Conservation (phyloP, 495 filamentous ascomycete species). For the Zalerion maritima region DNA sequence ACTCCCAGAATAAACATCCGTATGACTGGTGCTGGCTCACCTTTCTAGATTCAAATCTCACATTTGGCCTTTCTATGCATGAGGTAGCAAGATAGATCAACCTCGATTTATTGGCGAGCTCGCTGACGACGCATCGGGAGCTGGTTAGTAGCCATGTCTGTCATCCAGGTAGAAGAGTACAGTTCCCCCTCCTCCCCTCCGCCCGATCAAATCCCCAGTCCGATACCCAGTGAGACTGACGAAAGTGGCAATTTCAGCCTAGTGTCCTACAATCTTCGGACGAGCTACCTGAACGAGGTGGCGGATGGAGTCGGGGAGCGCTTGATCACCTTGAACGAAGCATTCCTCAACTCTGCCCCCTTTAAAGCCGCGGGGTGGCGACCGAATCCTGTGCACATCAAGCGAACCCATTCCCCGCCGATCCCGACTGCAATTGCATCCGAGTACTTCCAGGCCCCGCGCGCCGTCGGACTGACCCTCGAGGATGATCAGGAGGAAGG, state of each 20-base stretch:
- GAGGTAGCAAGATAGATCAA: no score
- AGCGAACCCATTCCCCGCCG: constrained; percentile 87
- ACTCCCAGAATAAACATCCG: no score
- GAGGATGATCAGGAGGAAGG: constrained; percentile 74
- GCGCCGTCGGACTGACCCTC: constrained; percentile 34
- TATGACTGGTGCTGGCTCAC: no score
- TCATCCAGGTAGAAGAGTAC: constrained; percentile 95
- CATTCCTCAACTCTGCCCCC: constrained; percentile 81
- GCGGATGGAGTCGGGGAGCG: constrained; percentile 94
- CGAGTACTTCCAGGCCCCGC: constrained; percentile 78
- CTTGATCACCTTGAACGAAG: constrained; percentile 81
- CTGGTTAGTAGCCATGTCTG: constrained; percentile 69
- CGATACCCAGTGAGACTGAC: constrained; percentile 10
- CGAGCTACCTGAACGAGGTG: constrained; percentile 75
- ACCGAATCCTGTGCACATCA: constrained; percentile 57
- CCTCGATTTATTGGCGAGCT: no score
- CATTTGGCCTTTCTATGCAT: no score
- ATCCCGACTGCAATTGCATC: constrained; percentile 82
- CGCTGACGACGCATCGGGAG: no score
- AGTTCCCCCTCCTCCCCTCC: constrained; percentile 17
- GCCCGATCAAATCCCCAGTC: background rate
- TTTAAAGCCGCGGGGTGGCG: constrained; percentile 94
- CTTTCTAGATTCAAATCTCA: no score
- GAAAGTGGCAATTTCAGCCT: constrained; percentile 38
- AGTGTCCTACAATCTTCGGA: constrained; percentile 84